Base-by-base conservation (phyloP, 1,139 yeast genomes). In the Entelexis sorbosivorans region DNA sequence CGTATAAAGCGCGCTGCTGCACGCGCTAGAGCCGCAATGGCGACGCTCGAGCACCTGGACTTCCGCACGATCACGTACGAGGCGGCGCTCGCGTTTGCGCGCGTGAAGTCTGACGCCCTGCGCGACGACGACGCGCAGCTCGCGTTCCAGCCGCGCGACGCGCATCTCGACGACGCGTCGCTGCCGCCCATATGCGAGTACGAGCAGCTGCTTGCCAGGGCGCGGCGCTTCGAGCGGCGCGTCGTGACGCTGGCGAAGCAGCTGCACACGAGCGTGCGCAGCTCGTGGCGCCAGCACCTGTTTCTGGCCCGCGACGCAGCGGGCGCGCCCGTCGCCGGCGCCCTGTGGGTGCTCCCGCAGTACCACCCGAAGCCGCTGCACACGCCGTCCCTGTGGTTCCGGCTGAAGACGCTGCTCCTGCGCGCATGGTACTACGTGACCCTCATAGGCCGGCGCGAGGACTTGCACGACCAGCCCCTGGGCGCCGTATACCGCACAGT, bases 111-210 rank as follows among this genome's bases (percentile, higher is more conserved):
- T 5, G 57, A 54, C 32, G 57, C 57, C 3, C 49, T 54, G 45
- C 45, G 44, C 22, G 45, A 53, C 35, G 57, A 54, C 28, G 31
- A 20, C 24, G 33, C 48, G 19, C 11, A 34, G 7, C 10, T 22
- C 14, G 52, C 50, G 14, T 24, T 43, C 20, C 14, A 8, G 13
- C 49, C 52, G 1, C 20, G 3, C 3, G 29, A 45, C 16, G 29
- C 7, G 14, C 48, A 17, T 20, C 47, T 50, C 33, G 42, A 35
- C 32, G 44, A 40, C 16, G 49, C 29, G 16, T n/a, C 26, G 8
- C 17, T 54, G 34, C 57, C 57, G 16, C 46, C 54, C n/a, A 24
- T 54, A 4, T 49, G 44, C 14, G 52, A 54, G 22, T 54, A 44
- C 32, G 57, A 53, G 33, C 11, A 29, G 24, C 43, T 54, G 39